These are phyloP conservation scores for Xylariaceae sp. DNA, from an alignment of 2,329 filamentous ascomycete species.

Conservation along the genomic window DNA sequence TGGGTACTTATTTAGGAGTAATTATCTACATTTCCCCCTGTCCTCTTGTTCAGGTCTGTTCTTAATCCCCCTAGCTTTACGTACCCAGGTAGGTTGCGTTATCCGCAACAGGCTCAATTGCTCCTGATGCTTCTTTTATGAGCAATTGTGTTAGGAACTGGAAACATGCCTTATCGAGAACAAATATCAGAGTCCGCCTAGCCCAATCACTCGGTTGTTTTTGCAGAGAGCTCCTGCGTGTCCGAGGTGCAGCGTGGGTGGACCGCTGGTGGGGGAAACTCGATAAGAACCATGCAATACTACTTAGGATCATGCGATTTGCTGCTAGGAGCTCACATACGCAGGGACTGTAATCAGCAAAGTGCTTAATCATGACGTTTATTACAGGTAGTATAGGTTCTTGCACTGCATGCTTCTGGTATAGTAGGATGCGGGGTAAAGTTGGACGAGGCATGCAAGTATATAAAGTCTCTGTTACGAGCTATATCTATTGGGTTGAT, in stretches of 20 bases:
- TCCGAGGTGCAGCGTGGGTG: constrained; percentile 1
- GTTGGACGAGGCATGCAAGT: not conserved
- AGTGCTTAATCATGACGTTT: constrained; percentile 9
- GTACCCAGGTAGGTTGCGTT: too few relatives aligned
- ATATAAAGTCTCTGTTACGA: constrained; percentile 4
- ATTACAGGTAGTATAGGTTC: constrained; percentile 17
- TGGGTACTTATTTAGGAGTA: too few relatives aligned
- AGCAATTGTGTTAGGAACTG: too few relatives aligned
- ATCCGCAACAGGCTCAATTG: too few relatives aligned
- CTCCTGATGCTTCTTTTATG: too few relatives aligned
- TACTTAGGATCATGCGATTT: constrained; percentile 1
- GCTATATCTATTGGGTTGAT: not conserved
- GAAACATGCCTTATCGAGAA: not conserved
- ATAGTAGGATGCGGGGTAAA: constrained; percentile 35
- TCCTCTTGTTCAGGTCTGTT: too few relatives aligned
- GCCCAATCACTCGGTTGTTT: not conserved
- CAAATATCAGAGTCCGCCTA: not conserved
- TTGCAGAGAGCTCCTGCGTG: not conserved
- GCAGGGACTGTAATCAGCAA: not conserved
- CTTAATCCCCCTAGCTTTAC: too few relatives aligned
- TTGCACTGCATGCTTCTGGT: constrained; percentile 1
- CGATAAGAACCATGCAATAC: constrained; percentile 10
- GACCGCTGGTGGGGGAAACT: not conserved
- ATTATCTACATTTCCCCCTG: too few relatives aligned
- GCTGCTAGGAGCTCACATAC: not conserved